A percentile compares a stretch with the other conserved stretches of the same genome.
phyloP scores from a whole-genome alignment of 768 basidiomycete species.

The Termitomyces sp. region DNA sequence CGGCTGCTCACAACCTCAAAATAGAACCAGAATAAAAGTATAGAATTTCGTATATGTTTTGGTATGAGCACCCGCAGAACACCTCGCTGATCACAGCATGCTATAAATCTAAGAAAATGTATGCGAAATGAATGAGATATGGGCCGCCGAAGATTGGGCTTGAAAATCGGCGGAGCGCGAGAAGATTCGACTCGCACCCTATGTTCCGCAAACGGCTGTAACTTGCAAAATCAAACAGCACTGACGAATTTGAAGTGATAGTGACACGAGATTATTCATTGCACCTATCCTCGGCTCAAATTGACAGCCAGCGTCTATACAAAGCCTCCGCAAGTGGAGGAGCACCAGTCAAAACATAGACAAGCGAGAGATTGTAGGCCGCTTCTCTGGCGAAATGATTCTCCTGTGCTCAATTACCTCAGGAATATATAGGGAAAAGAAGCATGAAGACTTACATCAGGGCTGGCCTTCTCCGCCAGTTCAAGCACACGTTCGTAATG shows the following conservation, averaged over 20 bases:
- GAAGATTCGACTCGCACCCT: too few species aligned
- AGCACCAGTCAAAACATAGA: conserved; percentile 80
- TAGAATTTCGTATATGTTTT: too few species aligned
- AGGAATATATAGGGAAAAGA: neutral
- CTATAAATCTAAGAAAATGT: too few species aligned
- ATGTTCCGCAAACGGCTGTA: too few species aligned
- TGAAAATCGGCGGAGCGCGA: too few species aligned
- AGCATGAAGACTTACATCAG: conserved; percentile 27
- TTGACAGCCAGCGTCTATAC: conserved; percentile 80
- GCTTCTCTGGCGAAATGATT: conserved; percentile 67
- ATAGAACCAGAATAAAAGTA: too few species aligned
- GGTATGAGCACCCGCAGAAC: too few species aligned
- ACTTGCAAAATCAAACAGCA: too few species aligned
- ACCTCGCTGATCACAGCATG: too few species aligned
- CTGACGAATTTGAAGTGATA: neutral
- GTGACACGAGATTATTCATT: neutral
- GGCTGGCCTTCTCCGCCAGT: conserved; percentile 44
- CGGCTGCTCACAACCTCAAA: too few species aligned
- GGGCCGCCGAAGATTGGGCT: too few species aligned
- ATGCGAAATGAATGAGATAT: too few species aligned
- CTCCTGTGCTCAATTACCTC: conserved; percentile 30
- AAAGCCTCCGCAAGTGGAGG: conserved; percentile 65
- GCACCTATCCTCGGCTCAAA: conserved; percentile 35
- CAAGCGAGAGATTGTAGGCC: conserved; percentile 84
- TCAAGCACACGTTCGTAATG: conserved; percentile 82